These are phyloP conservation scores for Mycena albidolilacea DNA, from an alignment of 768 basidiomycete genomes.

Conservation along the genomic window DNA sequence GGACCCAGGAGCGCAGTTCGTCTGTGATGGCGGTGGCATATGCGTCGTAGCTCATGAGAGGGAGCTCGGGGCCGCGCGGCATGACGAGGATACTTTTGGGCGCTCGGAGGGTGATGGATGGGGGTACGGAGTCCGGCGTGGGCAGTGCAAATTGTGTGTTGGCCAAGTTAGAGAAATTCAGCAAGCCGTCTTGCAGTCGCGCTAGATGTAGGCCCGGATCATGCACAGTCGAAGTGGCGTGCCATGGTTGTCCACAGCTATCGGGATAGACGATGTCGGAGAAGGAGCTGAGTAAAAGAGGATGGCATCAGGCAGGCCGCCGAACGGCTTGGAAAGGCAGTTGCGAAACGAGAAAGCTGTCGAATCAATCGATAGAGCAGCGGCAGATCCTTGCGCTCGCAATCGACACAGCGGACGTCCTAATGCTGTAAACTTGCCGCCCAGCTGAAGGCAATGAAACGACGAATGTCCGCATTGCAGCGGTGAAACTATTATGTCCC, in stretches of 20 bases:
- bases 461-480: neutral
- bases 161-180: neutral
- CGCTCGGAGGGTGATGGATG: neutral
- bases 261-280: neutral
- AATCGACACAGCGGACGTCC: neutral
- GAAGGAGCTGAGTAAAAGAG: neutral
- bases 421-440: conserved; percentile 11
- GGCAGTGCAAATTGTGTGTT: neutral
- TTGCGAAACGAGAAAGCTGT: conserved; percentile 8
- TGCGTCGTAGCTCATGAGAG: conserved; percentile 24
- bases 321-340: neutral
- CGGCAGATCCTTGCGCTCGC: neutral
- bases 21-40: conserved; percentile 29
- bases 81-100: neutral
- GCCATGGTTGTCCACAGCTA: neutral
- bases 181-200: neutral
- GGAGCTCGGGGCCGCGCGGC: neutral
- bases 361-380: neutral
- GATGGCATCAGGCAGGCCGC: neutral
- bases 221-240: neutral
- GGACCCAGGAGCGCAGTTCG: conserved; percentile 29
- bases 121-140: neutral
- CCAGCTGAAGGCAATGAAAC: neutral
- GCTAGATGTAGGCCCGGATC: neutral
- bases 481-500: neutral